A percentile compares a stretch with the other conserved stretches of the same genome.
phyloP scores from a whole-genome alignment of 495 filamentous ascomycete genomes.

The Podospora pseudoanserina region DNA sequence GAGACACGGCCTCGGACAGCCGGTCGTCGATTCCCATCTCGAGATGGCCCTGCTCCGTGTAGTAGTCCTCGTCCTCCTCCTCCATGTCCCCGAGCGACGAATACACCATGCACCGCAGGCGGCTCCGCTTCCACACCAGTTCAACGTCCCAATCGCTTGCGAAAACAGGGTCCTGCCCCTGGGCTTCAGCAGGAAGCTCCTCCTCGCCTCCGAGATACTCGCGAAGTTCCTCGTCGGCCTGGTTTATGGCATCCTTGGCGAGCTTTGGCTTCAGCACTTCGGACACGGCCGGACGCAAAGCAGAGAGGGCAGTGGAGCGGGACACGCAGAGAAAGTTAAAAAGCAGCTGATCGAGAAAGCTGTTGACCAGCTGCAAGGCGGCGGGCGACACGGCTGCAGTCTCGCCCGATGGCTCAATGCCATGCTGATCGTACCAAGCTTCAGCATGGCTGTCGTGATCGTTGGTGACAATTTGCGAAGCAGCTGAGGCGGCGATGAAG shows the following conservation, averaged over 20 bases:
- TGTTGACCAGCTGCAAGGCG: slow-evolving; percentile 79
- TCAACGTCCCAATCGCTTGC: slow-evolving; percentile 75
- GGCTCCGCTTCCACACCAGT: slow-evolving; percentile 83
- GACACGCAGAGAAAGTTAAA: slow-evolving; percentile 80
- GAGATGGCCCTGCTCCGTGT: slow-evolving; percentile 67
- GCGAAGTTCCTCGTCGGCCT: slow-evolving; percentile 84
- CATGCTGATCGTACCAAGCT: slow-evolving; percentile 60
- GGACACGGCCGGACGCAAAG: slow-evolving; percentile 75
- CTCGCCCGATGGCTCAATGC: slow-evolving; percentile 58
- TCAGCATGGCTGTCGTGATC: slow-evolving; percentile 74
- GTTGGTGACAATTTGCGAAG: slow-evolving; percentile 85
- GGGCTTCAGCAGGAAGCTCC: slow-evolving; percentile 58
- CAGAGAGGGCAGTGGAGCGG: slow-evolving; percentile 73
- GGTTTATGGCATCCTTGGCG: slow-evolving; percentile 79
- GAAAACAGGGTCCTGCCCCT: slow-evolving; percentile 51
- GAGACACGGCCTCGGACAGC: slow-evolving; percentile 67
- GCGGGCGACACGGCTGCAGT: slow-evolving; percentile 70
- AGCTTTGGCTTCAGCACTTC: slow-evolving; percentile 87
- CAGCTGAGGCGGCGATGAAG: slow-evolving; percentile 86
- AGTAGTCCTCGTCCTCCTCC: slow-evolving; percentile 91
- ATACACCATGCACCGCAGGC: slow-evolving; percentile 95
- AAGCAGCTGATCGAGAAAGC: slow-evolving; percentile 89
- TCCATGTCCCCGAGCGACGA: slow-evolving; percentile 95
- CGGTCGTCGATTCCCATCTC: slow-evolving; percentile 54
- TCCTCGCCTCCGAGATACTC: slow-evolving; percentile 82